phyloP scores from a whole-genome alignment of 495 filamentous ascomycete species.

The Podospora didyma region DNA sequence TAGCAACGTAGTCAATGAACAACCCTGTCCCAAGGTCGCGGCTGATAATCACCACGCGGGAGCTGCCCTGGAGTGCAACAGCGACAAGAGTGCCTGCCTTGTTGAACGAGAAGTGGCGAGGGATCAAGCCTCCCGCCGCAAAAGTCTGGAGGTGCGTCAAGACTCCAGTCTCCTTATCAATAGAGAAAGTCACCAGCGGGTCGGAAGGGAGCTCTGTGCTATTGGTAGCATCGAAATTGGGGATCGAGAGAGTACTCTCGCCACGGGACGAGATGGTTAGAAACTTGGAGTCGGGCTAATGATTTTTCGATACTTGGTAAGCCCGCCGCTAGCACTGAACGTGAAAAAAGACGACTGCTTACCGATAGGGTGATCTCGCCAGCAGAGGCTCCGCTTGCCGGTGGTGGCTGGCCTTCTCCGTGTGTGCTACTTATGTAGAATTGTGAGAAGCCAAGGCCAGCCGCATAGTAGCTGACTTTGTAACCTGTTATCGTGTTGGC shows the following conservation, averaged over 20 bases:
- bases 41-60: slow-evolving; percentile 56
- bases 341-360: slow-evolving; percentile 18
- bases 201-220: slow-evolving; percentile 42
- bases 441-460: slow-evolving; percentile 42
- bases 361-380: slow-evolving; percentile 61
- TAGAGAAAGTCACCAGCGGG: slow-evolving; percentile 42
- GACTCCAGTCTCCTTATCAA: slow-evolving; percentile 44
- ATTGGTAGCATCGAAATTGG: slow-evolving; percentile 41
- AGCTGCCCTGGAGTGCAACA: slow-evolving; percentile 57
- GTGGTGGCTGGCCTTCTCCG: slow-evolving; percentile 31
- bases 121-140: slow-evolving; percentile 55
- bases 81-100: slow-evolving; percentile 56
- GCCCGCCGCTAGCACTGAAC: neutral
- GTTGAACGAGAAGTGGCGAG: slow-evolving; percentile 65
- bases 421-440: slow-evolving; percentile 43
- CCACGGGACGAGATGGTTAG: slow-evolving; percentile 61
- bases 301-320: neutral
- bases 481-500: slow-evolving; percentile 55
- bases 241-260: slow-evolving; percentile 46
- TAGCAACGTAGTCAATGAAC: slow-evolving; percentile 49
- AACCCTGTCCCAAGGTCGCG: slow-evolving; percentile 53
- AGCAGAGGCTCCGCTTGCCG: slow-evolving; percentile 37
- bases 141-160: slow-evolving; percentile 48
- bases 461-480: slow-evolving; percentile 49
- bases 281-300: slow-evolving; percentile 55